Base-by-base conservation (phyloP, 805 yeast genomes). In the Pichia membranifaciens region DNA sequence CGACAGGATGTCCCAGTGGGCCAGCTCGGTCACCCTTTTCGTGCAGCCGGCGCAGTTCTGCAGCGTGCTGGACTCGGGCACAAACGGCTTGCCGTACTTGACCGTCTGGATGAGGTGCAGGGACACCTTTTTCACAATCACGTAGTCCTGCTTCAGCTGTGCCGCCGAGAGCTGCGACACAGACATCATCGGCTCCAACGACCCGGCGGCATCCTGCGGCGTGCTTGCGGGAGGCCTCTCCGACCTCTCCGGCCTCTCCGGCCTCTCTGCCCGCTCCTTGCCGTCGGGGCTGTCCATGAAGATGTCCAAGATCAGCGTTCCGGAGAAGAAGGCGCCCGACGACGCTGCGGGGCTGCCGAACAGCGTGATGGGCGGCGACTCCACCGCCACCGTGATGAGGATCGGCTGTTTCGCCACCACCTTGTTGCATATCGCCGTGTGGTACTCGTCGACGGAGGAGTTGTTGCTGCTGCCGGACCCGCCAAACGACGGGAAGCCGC, bases 291-390 rank as follows among this genome's bases (percentile, higher is more conserved):
- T 34, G 7, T 33, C 12, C 28, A 33, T 13, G n/a, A 69, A 62
- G 1, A 83, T 72, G 28, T 74, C 76, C 40, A 93, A 66, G 33
- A 75, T 74, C 41, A 93, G 67, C 9, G 87, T 70, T 0, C 99
- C 99, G 31, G 89, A 79, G 31, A 93, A 68, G 21, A 91, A 73
- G 5, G 96, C 84, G 1, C 99, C 99, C 0, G 95, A 74, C 1
- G 93, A 81, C 50, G 87, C 93, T 8, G 67, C 64, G 3, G 90
- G 84, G 0, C 75, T 66, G 0, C 99, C 99, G 59, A 86, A 91
- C 47, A 93, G 68, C 40, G 87, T 78, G 34, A 90, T 74, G 0
- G 99, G 99, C 1, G 98, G 98, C 2, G 95, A 83, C 61, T 93
- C 99, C 20, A 93, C 70, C 34, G 73, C 72, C 31, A 90, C 73